phyloP scores from a whole-genome alignment of 495 filamentous ascomycete genomes.

The Staphylotrichum longicolle region DNA sequence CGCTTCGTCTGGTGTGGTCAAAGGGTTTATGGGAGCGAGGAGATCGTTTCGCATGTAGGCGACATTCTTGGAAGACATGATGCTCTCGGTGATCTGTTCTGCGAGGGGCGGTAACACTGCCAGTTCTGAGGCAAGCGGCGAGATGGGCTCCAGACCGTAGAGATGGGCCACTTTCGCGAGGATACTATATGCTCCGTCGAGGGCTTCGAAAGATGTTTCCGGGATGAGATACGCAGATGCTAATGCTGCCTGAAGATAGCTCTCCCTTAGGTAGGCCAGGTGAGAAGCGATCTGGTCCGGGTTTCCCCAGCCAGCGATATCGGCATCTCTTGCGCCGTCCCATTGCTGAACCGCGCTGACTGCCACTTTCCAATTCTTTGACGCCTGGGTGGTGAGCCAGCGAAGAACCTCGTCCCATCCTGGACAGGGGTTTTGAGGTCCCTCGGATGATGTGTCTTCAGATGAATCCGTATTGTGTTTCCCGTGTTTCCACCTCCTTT shows the following conservation, averaged over 20 bases:
- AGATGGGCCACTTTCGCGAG: slow-evolving; percentile 58
- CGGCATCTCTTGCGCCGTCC: slow-evolving; percentile 78
- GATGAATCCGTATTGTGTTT: slow-evolving; percentile 16
- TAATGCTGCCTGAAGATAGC: slow-evolving; percentile 71
- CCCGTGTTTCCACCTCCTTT: slow-evolving; percentile 52
- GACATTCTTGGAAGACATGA: slow-evolving; percentile 41
- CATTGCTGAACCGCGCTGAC: slow-evolving; percentile 67
- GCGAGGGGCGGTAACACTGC: slow-evolving; percentile 44
- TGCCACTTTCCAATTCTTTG: slow-evolving; percentile 56
- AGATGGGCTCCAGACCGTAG: slow-evolving; percentile 55
- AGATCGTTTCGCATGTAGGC: slow-evolving; percentile 54
- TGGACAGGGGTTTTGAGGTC: slow-evolving; percentile 32
- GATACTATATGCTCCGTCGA: slow-evolving; percentile 63
- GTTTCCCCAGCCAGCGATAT: slow-evolving; percentile 67
- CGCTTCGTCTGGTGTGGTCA: slow-evolving; percentile 63
- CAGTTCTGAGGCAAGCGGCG: slow-evolving; percentile 45
- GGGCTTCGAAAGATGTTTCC: slow-evolving; percentile 54
- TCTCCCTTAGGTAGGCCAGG: slow-evolving; percentile 51
- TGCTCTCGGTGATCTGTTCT: slow-evolving; percentile 28
- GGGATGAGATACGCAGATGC: slow-evolving; percentile 70
- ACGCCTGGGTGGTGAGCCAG: slow-evolving; percentile 64
- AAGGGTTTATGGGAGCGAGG: slow-evolving; percentile 58
- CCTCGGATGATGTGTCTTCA: slow-evolving; percentile 10
- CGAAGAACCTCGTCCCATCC: slow-evolving; percentile 79
- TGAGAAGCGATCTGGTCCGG: slow-evolving; percentile 53